Conservation (phyloP, 495 filamentous ascomycete species). For the Echria macrotheca region DNA sequence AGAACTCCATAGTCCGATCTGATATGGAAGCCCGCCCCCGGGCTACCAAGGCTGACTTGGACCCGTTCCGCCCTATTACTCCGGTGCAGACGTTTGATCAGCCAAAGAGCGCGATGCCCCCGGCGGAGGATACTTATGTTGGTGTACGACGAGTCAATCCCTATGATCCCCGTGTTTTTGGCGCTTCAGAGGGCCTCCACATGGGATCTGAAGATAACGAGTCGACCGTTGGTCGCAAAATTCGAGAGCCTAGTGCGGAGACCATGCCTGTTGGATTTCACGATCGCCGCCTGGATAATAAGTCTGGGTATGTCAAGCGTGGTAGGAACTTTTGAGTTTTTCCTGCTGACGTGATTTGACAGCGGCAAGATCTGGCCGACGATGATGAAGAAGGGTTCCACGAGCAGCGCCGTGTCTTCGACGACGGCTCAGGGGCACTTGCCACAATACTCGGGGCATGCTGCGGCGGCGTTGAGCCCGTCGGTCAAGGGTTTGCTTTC, state of each 20-base stretch:
- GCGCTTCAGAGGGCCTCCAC: slow-evolving; percentile 13
- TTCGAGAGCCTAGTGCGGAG: slow-evolving; percentile 18
- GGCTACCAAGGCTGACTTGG: slow-evolving; percentile 25
- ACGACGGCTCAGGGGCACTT: slow-evolving; percentile 43
- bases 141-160: slow-evolving; percentile 9
- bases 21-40: slow-evolving; percentile 15
- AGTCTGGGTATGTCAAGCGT: slow-evolving; percentile 18
- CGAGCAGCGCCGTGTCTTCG: slow-evolving; percentile 40
- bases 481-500: slow-evolving; percentile 26
- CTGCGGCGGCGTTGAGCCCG: slow-evolving; percentile 39
- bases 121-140: slow-evolving; percentile 22
- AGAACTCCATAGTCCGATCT: slow-evolving; percentile 8
- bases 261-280: slow-evolving; percentile 9
- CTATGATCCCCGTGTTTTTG: slow-evolving; percentile 20
- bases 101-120: slow-evolving; percentile 12
- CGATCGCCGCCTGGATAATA: slow-evolving; percentile 23
- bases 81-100: slow-evolving; percentile 18
- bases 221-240: not conserved
- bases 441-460: slow-evolving; percentile 41
- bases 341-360: no score
- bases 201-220: not conserved
- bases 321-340: not conserved
- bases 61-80: slow-evolving; percentile 34
- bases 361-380: slow-evolving; percentile 36
- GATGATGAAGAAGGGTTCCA: slow-evolving; percentile 38